Conservation (phyloP, 2,329 filamentous ascomycete genomes). For the Monosporascus sp. region DNA sequence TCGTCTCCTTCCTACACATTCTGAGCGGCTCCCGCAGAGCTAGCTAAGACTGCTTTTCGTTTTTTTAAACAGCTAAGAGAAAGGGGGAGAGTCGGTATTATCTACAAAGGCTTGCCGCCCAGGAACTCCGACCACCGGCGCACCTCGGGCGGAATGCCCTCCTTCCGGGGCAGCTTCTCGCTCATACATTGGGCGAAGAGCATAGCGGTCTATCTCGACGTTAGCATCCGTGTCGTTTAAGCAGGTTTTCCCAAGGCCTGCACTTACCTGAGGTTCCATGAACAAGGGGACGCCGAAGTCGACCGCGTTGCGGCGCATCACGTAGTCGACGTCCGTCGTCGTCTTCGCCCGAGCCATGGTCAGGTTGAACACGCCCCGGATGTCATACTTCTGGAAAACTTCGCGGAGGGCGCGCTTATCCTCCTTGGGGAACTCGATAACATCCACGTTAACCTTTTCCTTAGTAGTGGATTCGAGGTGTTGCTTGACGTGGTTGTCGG, state of each 20-base stretch:
- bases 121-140: conserved; percentile 94
- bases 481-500: conserved; percentile 72
- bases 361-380: conserved; percentile 92
- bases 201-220: conserved; percentile 67
- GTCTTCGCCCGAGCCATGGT: conserved; percentile 79
- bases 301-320: conserved; percentile 96
- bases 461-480: conserved; percentile 71
- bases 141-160: conserved; percentile 88
- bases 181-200: conserved; percentile 97
- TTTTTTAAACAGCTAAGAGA: no score
- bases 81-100: background rate
- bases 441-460: conserved; percentile 66
- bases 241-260: background rate
- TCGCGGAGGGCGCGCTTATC: conserved; percentile 93
- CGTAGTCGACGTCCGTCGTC: conserved; percentile 87
- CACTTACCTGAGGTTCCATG: conserved; percentile 91
- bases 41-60: no score
- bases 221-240: conserved; percentile 1
- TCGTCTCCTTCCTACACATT: background rate
- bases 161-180: conserved; percentile 83
- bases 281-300: conserved; percentile 97
- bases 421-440: conserved; percentile 94
- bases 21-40: no score
- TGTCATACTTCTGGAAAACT: conserved; percentile 95
- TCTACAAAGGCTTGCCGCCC: conserved; percentile 73